Base-by-base conservation (phyloP, 2,329 filamentous ascomycete species). In the Sclerotinia minor region DNA sequence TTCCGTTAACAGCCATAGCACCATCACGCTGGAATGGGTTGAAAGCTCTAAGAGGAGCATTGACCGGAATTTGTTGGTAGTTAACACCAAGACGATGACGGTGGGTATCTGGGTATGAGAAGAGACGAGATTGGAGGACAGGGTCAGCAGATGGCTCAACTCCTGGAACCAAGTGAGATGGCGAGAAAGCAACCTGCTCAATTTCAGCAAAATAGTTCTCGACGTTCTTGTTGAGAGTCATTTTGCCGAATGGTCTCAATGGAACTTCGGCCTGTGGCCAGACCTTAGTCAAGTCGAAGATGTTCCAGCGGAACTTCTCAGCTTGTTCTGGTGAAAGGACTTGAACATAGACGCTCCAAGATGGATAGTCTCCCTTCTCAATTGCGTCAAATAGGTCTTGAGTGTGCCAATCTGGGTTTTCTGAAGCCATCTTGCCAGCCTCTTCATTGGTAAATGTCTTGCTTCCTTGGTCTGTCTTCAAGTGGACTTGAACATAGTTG, bases 21-120 rank as follows among this genome's bases (percentile, higher is more conserved):
- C 91, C 91, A 74, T 92, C 90, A 70, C 90, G 86, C 77, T 92
- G 89, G 82, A 87, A 91, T 71, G 90, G 90, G 73, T 89, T 83
- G 82, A 85, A 83, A n/a, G 81, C 81, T 79, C 75, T 80, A 78
- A 80, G 81, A 72, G 79, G 71, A 71, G 75, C 71, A 67, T 79
- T 78, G 69, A 86, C 81, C 0, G 85, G 85, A 2, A 87, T 77
- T 74, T 87, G 85, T 74, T 87, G 84, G 75, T 86, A 87, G 78
- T 87, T 87, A 71, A 79, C 80, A 38, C 85, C 85, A 26, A 87
- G 76, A 35, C 84, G 82, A 76, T 86, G 83, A 68, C 83, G 83
- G 74, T 87, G 84, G 5, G 85, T 88, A 74, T 91, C 88, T 15
- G 87, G 85, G 79, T 91, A 91, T 1, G 87, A 90, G 81, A 91